Evolutionary conservation across 2,329 filamentous ascomycete genomes (phyloP).

Genomic region (Pseudomassariella vexata): DNA sequence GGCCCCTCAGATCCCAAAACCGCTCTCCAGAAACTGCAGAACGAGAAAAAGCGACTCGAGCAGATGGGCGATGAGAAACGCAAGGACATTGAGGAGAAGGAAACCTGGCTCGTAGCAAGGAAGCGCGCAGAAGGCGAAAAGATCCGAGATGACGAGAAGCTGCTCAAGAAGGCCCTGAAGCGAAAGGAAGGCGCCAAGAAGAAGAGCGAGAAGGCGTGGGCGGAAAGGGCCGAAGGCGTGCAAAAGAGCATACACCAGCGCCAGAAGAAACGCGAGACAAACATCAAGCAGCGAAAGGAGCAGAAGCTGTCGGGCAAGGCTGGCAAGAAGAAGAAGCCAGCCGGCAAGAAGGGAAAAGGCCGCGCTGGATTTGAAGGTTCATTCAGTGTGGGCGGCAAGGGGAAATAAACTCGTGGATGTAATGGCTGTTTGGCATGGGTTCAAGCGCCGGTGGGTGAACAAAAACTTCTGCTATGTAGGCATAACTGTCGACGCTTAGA

Average conservation of each 20-base stretch:
- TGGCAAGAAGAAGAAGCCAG: conserved; percentile 50
- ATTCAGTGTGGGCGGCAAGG: conserved; percentile 34
- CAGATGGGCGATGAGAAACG: conserved; percentile 74
- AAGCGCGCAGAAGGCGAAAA: conserved; percentile 85
- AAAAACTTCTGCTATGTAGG: too few relatives aligned
- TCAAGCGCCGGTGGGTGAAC: too few relatives aligned
- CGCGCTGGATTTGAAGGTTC: conserved; percentile 62
- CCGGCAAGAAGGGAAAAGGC: conserved; percentile 37
- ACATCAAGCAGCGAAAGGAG: conserved; percentile 67
- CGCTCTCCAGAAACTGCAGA: conserved; percentile 78
- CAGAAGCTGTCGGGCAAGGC: conserved; percentile 59
- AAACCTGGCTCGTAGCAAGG: conserved; percentile 87
- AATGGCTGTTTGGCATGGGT: too few relatives aligned
- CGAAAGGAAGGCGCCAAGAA: conserved; percentile 84
- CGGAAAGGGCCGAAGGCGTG: conserved; percentile 65
- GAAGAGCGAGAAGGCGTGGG: conserved; percentile 89
- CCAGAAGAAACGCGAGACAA: conserved; percentile 78
- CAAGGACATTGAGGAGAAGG: conserved; percentile 85
- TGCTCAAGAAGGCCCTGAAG: conserved; percentile 93
- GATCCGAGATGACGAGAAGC: conserved; percentile 75
- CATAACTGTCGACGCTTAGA: too few relatives aligned
- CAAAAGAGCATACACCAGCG: conserved; percentile 70
- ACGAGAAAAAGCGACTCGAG: conserved; percentile 75
- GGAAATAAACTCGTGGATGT: too few relatives aligned
- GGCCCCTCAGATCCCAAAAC: conserved; percentile 81